Evolutionary conservation across 495 filamentous ascomycete genomes (phyloP).

Genomic region (Podospora fimiseda): DNA sequence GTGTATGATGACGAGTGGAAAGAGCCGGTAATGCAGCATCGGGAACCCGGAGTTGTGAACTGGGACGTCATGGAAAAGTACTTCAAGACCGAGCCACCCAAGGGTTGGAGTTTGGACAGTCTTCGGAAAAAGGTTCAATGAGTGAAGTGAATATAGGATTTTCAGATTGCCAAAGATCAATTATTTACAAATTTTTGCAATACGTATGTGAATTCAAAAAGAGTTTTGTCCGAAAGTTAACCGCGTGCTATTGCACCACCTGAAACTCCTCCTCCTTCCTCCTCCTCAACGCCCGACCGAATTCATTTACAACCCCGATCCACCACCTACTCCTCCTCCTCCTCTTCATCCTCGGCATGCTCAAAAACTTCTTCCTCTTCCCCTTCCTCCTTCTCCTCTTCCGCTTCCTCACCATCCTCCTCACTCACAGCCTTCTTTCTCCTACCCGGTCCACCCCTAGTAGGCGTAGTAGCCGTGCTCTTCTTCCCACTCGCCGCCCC

Average conservation of each 20-base stretch:
- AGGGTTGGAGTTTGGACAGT: constrained; percentile 9
- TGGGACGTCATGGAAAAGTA: constrained; percentile 26
- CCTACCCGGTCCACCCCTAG: constrained; percentile 2
- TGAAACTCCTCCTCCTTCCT: too few species aligned
- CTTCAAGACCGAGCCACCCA: constrained; percentile 11
- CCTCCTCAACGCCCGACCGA: too few species aligned
- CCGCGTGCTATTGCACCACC: too few species aligned
- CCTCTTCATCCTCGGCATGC: background rate
- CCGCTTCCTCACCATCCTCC: background rate
- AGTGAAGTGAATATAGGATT: background rate
- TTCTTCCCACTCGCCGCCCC: background rate
- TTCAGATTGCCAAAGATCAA: background rate
- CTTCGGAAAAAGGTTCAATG: background rate
- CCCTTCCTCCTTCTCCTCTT: background rate
- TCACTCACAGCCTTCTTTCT: background rate
- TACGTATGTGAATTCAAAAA: too few species aligned
- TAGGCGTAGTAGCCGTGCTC: background rate
- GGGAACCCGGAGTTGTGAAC: constrained; percentile 26
- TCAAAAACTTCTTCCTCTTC: background rate
- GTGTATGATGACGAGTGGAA: constrained; percentile 21
- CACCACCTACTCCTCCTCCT: background rate
- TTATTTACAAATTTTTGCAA: too few species aligned
- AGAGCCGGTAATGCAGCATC: constrained; percentile 23
- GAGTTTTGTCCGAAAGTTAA: too few species aligned
- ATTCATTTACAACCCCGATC: too few species aligned